These are phyloP conservation scores for Agarophyton chilense DNA, from an alignment of 23 red algal species.

Conservation along the genomic window DNA sequence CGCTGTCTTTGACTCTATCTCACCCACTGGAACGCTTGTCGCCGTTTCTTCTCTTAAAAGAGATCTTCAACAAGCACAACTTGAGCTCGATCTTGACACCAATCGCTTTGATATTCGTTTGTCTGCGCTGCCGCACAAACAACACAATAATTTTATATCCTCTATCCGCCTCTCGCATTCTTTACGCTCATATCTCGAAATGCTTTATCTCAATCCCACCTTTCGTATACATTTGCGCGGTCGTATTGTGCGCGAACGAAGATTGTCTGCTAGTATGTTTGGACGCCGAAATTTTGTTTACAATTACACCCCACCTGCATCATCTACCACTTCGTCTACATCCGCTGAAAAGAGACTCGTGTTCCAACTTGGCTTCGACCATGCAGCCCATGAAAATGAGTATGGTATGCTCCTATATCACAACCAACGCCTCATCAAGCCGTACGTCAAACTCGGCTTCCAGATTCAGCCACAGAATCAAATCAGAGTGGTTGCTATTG, in stretches of 20 bases:
- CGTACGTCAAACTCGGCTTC: slow-evolving; percentile 23
- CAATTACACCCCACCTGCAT: neutral
- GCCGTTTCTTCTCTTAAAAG: slow-evolving; percentile 29
- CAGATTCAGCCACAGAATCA: slow-evolving; percentile 17
- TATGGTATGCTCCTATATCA: slow-evolving; percentile 44
- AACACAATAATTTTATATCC: neutral
- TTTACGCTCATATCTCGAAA: slow-evolving; percentile 25
- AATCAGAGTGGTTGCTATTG: slow-evolving; percentile 19
- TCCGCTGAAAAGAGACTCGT: neutral
- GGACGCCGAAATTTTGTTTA: slow-evolving; percentile 15
- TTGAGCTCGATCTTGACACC: neutral
- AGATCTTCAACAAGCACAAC: neutral
- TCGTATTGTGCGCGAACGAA: slow-evolving; percentile 28
- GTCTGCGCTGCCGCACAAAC: neutral
- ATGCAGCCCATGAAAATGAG: slow-evolving; percentile 11
- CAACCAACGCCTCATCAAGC: slow-evolving; percentile 5
- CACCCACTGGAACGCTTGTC: slow-evolving; percentile 3
- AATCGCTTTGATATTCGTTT: slow-evolving; percentile 39
- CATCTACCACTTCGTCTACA: neutral
- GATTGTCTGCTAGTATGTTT: slow-evolving; percentile 11
- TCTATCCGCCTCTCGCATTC: slow-evolving; percentile 22
- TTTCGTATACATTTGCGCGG: slow-evolving; percentile 27
- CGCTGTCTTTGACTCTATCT: neutral
- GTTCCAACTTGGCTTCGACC: slow-evolving; percentile 27
- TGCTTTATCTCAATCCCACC: slow-evolving; percentile 32